Conservation (phyloP, 2,329 filamentous ascomycete species). For the Aspergillus quadricinctus region DNA sequence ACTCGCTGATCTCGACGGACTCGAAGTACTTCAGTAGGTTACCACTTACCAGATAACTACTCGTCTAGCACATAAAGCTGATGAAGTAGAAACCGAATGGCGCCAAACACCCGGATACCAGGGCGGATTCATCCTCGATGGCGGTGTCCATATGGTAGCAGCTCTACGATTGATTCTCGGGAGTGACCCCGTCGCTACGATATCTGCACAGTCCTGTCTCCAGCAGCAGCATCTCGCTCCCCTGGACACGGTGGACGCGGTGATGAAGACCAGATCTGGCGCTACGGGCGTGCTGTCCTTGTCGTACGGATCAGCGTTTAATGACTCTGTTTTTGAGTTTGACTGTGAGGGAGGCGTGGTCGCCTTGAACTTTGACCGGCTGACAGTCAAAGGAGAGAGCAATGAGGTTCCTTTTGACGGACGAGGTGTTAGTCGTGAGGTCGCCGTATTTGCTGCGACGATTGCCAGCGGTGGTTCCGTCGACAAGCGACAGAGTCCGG, state of each 20-base stretch:
- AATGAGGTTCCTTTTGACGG: constrained; percentile 46
- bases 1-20: constrained; percentile 42
- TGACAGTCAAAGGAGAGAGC: constrained; percentile 33
- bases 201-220: constrained; percentile 49
- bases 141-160: constrained; percentile 54
- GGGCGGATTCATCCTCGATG: constrained; percentile 57
- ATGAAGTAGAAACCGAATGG: constrained; percentile 47
- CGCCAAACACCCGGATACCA: constrained; percentile 54
- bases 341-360: constrained; percentile 51
- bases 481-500: constrained; percentile 40
- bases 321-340: constrained; percentile 47
- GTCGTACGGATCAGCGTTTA: constrained; percentile 51
- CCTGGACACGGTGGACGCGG: constrained; percentile 54
- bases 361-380: constrained; percentile 35
- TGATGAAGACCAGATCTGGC: constrained; percentile 45
- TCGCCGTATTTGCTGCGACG: constrained; percentile 50
- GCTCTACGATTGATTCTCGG: constrained; percentile 49
- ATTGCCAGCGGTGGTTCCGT: constrained; percentile 41
- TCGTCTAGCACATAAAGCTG: too few relatives aligned
- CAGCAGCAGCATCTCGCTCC: constrained; percentile 51
- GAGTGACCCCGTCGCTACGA: constrained; percentile 38
- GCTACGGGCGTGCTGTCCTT: constrained; percentile 48
- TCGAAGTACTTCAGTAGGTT: constrained; percentile 52
- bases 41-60: too few relatives aligned
- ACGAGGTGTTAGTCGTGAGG: constrained; percentile 50